Evolutionary conservation across 352 stramenopile species (phyloP).

Genomic region (Phytophthora constricta): DNA sequence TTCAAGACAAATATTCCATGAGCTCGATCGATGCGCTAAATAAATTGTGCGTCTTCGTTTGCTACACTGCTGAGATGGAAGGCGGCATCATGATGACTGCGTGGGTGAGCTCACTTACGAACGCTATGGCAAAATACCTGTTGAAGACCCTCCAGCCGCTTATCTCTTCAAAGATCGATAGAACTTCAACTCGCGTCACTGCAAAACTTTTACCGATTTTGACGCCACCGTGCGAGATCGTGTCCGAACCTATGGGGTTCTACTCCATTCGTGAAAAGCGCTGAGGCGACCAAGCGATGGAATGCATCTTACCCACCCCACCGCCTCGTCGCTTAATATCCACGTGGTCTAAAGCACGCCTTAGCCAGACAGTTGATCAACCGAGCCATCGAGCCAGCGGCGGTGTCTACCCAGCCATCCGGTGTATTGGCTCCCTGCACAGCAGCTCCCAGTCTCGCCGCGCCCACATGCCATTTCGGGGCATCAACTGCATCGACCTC

Average conservation of each 20-base stretch:
- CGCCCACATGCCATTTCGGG: not conserved
- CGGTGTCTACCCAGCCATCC: constrained; percentile 40
- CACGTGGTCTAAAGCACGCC: not conserved
- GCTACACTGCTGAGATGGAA: not conserved
- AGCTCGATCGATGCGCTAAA: no score
- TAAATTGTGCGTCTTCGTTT: not conserved
- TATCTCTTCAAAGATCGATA: constrained; percentile 15
- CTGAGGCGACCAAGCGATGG: not conserved
- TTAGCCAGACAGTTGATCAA: constrained; percentile 24
- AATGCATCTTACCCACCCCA: not conserved
- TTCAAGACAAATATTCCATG: no score
- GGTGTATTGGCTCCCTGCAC: not conserved
- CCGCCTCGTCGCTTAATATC: constrained; percentile 6
- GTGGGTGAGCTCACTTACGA: constrained; percentile 16
- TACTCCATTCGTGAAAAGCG: not conserved
- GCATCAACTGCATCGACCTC: no score
- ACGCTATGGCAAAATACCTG: constrained; percentile 1
- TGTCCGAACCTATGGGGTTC: constrained; percentile 2
- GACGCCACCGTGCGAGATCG: not conserved
- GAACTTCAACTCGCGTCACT: constrained; percentile 23
- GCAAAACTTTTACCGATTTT: not conserved
- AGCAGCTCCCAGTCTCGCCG: not conserved
- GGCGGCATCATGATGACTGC: not conserved
- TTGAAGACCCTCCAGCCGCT: no score
- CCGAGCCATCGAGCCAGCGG: constrained; percentile 32